Evolutionary conservation across 495 filamentous ascomycete species (phyloP), one percentile per base, ranked within the genome.

Genomic region (Paragyromitra xinjiangensis): DNA sequence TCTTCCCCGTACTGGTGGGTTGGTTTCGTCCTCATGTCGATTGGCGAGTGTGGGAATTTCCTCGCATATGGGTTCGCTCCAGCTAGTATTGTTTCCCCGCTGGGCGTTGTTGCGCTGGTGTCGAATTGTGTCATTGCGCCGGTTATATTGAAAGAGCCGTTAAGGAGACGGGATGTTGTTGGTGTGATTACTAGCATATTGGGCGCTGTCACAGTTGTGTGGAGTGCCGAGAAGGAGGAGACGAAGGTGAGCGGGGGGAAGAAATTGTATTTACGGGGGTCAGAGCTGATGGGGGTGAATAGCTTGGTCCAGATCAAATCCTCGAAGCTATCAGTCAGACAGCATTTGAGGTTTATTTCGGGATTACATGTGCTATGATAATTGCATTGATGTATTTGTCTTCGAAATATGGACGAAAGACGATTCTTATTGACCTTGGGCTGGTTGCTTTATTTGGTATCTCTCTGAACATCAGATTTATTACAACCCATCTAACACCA

Each of bases 11-110:
- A 95, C 80, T 99, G 95, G 95, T 98, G 95, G 95, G 85, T 88
- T 63, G 95, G 95, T 9, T 93, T 98, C 66, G 86, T 93, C 3
- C 86, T 99, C 67, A 98, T 98, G 91, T 92, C 88, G 6, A 84
- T 96, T n/a, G 95, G 95, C 14, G 95, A 99, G 85, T 90, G 90
- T 72, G 95, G 95, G 24, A 99, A 99, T 83, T 99, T 99, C 83
- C 87, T 99, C 68, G 95, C 95, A 3, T 99, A 99, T 82, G 95
- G 95, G 11, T 99, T 99, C 82, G 95, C 95, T n/a, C 94, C 95
- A 19, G 95, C 95, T 2, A 98, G 95, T 12, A 97, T 99, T 74
- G 95, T 99, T n/a, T 95, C 93, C 16, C 95, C 95, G 1, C 86
- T 99, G 14, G 95, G 95, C 9, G 95, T 99, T 24, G 95, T 98